A percentile compares a stretch with the other conserved stretches of the same genome.
Evolutionary conservation across 495 filamentous ascomycete genomes (phyloP).

Genomic region (Penicillium cinerascens): DNA sequence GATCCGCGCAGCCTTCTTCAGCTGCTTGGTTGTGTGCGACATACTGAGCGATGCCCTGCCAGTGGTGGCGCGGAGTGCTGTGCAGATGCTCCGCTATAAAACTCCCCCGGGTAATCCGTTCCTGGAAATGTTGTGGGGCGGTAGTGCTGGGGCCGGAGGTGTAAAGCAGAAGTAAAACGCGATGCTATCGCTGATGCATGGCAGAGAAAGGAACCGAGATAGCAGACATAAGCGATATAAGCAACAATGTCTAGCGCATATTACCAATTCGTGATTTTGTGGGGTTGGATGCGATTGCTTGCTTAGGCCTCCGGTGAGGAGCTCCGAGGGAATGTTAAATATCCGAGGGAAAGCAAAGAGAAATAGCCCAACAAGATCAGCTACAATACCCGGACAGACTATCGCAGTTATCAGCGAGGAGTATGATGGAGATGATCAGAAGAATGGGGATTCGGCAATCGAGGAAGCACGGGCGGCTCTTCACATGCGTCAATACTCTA

Average conservation of each 20-base stretch:
- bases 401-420: neutral
- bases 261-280: slow-evolving; percentile 20
- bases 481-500: slow-evolving; percentile 7
- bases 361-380: neutral
- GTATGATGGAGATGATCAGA: neutral
- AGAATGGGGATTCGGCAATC: slow-evolving; percentile 1
- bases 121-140: slow-evolving; percentile 8
- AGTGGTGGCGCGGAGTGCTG: neutral
- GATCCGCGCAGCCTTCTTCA: slow-evolving; percentile 80
- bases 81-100: slow-evolving; percentile 5
- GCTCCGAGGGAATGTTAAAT: slow-evolving; percentile 13
- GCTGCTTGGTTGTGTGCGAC: slow-evolving; percentile 41
- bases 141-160: neutral
- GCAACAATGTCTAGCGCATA: slow-evolving; percentile 10
- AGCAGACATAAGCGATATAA: neutral
- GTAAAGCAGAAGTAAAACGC: neutral
- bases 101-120: slow-evolving; percentile 5
- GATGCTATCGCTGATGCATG: slow-evolving; percentile 10
- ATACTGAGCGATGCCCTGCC: slow-evolving; percentile 8
- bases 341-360: neutral
- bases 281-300: slow-evolving; percentile 23
- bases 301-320: slow-evolving; percentile 41
- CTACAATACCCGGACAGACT: neutral
- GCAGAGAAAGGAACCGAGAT: neutral
- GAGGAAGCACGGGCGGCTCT: neutral